Evolutionary conservation across 208 protist genomes (phyloP).

Genomic region (Leishmania martiniquensis): DNA sequence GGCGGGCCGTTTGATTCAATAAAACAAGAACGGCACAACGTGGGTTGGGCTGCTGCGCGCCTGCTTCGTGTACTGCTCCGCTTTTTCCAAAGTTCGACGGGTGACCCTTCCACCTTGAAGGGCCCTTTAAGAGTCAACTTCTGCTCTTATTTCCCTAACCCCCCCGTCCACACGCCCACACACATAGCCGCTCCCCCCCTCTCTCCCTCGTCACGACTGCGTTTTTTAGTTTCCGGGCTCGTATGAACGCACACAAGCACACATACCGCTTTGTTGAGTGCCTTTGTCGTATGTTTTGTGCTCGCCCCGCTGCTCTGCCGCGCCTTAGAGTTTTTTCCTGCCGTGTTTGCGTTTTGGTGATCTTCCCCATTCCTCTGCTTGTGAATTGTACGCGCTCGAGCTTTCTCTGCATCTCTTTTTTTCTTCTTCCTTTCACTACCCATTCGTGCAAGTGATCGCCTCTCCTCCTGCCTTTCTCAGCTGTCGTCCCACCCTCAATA

Average conservation of each 20-base stretch:
- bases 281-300: background rate
- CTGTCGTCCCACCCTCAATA: background rate
- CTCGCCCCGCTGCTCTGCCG: background rate
- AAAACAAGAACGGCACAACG: too few relatives aligned
- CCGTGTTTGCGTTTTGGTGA: background rate
- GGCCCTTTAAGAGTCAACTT: background rate
- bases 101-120: background rate
- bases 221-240: background rate
- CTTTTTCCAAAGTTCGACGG: background rate
- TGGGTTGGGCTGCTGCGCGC: background rate
- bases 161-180: too few relatives aligned
- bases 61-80: background rate
- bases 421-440: background rate
- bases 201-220: background rate
- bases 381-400: background rate
- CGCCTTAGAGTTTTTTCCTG: background rate
- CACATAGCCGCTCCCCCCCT: background rate
- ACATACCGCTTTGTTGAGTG: background rate
- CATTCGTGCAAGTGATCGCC: background rate
- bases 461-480: conserved; percentile 7
- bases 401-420: conserved; percentile 4
- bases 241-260: background rate
- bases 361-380: background rate
- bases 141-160: background rate
- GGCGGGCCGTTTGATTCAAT: conserved; percentile 25